A percentile compares a stretch with the other conserved stretches of the same genome.
phyloP scores from a whole-genome alignment of 2,329 filamentous ascomycete genomes.

The Karstenula rhodostoma region DNA sequence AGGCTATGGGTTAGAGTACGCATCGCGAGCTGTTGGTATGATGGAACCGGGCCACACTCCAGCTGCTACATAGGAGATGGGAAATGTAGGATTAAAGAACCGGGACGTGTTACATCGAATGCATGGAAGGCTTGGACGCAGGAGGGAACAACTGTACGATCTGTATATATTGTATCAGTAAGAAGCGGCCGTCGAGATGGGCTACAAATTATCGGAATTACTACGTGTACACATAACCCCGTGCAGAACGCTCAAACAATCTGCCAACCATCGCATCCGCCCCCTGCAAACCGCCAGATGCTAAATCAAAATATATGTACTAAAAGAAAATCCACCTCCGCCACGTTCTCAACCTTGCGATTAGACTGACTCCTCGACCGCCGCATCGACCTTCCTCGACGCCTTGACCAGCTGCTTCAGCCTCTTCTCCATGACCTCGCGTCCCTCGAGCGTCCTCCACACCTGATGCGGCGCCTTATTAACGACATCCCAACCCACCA shows the following conservation, averaged over 20 bases:
- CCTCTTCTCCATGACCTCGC: conserved; percentile 79
- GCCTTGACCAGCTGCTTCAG: conserved; percentile 71
- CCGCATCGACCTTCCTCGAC: conserved; percentile 24
- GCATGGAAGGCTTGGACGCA: neutral
- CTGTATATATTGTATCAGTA: conserved; percentile 11
- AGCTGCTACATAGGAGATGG: neutral
- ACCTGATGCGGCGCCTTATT: conserved; percentile 84
- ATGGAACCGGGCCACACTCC: no score
- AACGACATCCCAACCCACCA: conserved; percentile 87
- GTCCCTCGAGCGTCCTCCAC: conserved; percentile 78
- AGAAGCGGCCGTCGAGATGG: neutral
- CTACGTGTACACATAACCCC: neutral
- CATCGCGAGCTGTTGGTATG: neutral
- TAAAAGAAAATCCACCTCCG: neutral
- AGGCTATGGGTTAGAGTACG: conserved; percentile 68
- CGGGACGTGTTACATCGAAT: neutral
- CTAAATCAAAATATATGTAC: conserved; percentile 4
- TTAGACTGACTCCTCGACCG: neutral
- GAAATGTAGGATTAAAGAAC: conserved; percentile 1
- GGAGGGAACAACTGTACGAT: conserved; percentile 1
- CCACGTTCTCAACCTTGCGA: no score
- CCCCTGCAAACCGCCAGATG: neutral
- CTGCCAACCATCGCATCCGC: neutral
- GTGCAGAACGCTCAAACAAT: neutral
- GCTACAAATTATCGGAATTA: neutral